Evolutionary conservation across 805 yeast genomes (phyloP).

Genomic region (Lachancea kluyveri): DNA sequence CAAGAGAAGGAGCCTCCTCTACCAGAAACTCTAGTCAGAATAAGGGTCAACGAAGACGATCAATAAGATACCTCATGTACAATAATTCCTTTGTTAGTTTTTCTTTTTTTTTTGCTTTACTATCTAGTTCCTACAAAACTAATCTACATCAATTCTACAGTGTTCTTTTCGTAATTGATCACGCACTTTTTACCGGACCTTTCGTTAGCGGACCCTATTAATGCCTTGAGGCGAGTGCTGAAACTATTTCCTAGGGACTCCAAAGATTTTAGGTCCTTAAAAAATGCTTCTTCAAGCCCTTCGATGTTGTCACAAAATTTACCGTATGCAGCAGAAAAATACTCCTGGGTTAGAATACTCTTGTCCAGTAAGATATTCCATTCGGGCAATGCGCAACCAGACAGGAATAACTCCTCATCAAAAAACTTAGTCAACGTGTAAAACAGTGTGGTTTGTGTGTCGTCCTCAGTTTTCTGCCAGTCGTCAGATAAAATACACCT

Average conservation of each 20-base stretch:
- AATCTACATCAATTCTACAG: too few species aligned
- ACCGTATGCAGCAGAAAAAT: constrained; percentile 15
- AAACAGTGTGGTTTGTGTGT: constrained; percentile 39
- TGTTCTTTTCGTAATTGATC: constrained; percentile 34
- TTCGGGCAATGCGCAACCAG: constrained; percentile 29
- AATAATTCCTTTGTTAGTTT: too few species aligned
- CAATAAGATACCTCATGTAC: too few species aligned
- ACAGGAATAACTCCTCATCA: constrained; percentile 28
- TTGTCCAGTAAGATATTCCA: constrained; percentile 10
- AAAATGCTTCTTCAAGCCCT: constrained; percentile 8
- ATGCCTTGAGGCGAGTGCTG: constrained; percentile 28
- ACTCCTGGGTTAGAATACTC: constrained; percentile 12
- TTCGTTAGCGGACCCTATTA: constrained; percentile 34
- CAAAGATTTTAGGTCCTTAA: constrained; percentile 14
- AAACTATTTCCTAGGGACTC: constrained; percentile 14
- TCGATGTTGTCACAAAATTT: constrained; percentile 7
- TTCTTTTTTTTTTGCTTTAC: too few species aligned
- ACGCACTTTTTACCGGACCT: constrained; percentile 30
- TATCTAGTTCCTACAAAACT: too few species aligned
- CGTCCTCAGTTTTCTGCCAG: constrained; percentile 37
- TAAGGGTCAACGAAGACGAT: constrained; percentile 41
- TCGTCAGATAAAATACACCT: constrained; percentile 50
- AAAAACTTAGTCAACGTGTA: constrained; percentile 37
- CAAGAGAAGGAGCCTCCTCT: constrained; percentile 37
- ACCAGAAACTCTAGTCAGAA: constrained; percentile 62